These are phyloP conservation scores for Tuber melanosporum DNA, from an alignment of 495 filamentous ascomycete species.

Conservation along the genomic window DNA sequence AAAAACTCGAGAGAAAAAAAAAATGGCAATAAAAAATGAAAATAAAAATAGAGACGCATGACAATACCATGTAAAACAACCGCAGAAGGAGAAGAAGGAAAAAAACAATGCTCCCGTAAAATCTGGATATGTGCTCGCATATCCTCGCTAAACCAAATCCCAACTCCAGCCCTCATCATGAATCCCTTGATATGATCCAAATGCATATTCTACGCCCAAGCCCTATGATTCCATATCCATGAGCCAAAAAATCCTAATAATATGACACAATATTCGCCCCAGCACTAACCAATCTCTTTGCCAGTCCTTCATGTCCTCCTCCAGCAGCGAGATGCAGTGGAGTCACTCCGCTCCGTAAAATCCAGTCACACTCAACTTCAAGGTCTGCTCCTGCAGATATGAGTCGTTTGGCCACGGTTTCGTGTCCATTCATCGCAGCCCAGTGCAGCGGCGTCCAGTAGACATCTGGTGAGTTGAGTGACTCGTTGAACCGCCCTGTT, in stretches of 20 bases:
- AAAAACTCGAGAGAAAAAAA: neutral
- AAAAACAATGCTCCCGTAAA: constrained; percentile 1
- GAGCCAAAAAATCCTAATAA: neutral
- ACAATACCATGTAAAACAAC: neutral
- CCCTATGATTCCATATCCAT: neutral
- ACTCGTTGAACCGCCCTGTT: neutral
- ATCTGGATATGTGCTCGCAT: neutral
- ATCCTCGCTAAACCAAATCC: neutral
- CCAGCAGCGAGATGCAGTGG: constrained; percentile 7
- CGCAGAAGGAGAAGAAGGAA: neutral
- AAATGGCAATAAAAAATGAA: neutral
- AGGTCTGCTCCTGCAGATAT: constrained; percentile 18
- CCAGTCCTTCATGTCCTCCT: neutral
- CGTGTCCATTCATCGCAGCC: constrained; percentile 11
- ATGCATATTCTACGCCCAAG: neutral
- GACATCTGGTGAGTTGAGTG: neutral
- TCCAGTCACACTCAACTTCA: neutral
- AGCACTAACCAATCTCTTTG: neutral
- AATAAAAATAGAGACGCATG: neutral
- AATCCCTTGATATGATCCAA: neutral
- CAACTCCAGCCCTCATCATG: neutral
- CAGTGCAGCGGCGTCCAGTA: constrained; percentile 16
- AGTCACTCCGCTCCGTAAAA: neutral
- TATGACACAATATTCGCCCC: neutral
- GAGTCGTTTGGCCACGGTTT: constrained; percentile 5